These are phyloP conservation scores for Bipolaris oryzae DNA, from an alignment of 2,329 filamentous ascomycete species.

Conservation along the genomic window DNA sequence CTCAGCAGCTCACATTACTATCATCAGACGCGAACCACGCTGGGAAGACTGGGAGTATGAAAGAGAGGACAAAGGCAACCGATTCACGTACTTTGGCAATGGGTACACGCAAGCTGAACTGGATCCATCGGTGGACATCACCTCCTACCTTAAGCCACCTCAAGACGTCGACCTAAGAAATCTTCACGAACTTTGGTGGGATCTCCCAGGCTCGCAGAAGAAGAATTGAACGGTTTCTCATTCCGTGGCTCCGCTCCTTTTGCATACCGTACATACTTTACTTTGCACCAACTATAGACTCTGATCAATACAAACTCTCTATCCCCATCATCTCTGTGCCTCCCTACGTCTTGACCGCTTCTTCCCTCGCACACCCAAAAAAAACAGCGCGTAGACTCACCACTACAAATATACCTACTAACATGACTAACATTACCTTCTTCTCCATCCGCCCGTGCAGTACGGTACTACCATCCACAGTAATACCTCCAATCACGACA, in stretches of 20 bases:
- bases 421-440: too few species aligned
- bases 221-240: conserved; percentile 7
- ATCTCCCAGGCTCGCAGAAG: conserved; percentile 34
- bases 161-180: conserved; percentile 65
- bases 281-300: not conserved
- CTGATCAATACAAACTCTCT: too few species aligned
- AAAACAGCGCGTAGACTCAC: too few species aligned
- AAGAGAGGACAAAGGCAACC: conserved; percentile 54
- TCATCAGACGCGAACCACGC: conserved; percentile 61
- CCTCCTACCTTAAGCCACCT: conserved; percentile 65
- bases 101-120: conserved; percentile 68
- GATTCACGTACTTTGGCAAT: conserved; percentile 70
- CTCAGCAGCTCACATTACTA: conserved; percentile 66
- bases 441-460: too few species aligned
- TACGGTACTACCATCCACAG: too few species aligned
- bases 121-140: conserved; percentile 64
- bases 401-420: too few species aligned
- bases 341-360: too few species aligned
- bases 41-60: conserved; percentile 67
- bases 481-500: not conserved
- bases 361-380: too few species aligned
- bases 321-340: too few species aligned
- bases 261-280: not conserved
- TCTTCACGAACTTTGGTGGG: conserved; percentile 71
- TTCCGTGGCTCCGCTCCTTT: not conserved